These are phyloP conservation scores for Populus hybrid DNA, from an alignment of 441 rosid species.

Conservation along the genomic window DNA sequence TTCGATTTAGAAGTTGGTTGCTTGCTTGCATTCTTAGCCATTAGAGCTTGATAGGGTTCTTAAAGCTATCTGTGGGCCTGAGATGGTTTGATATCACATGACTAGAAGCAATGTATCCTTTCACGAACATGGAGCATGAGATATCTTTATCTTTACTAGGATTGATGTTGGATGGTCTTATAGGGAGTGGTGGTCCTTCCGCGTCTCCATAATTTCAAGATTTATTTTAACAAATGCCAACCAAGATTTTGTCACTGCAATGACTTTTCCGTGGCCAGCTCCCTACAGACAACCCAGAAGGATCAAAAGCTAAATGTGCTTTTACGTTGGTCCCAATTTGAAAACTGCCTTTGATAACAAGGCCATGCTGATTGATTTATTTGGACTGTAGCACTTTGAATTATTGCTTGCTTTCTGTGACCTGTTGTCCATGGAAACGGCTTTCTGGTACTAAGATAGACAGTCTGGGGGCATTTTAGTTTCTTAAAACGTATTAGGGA, in stretches of 20 bases:
- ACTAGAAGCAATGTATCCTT: slow-evolving; percentile 37
- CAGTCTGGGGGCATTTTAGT: slow-evolving; percentile 6
- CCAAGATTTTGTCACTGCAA: slow-evolving; percentile 27
- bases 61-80: slow-evolving; percentile 36
- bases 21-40: slow-evolving; percentile 39
- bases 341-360: slow-evolving; percentile 16
- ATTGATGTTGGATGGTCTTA: slow-evolving; percentile 29
- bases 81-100: slow-evolving; percentile 34
- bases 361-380: slow-evolving; percentile 15
- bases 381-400: slow-evolving; percentile 16
- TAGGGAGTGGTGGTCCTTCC: slow-evolving; percentile 35
- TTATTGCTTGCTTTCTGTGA: slow-evolving; percentile 27
- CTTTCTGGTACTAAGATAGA: neutral
- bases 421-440: slow-evolving; percentile 11
- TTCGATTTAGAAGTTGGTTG: slow-evolving; percentile 15
- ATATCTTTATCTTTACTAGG: slow-evolving; percentile 28
- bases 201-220: slow-evolving; percentile 21
- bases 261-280: slow-evolving; percentile 23
- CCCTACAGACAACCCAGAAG: slow-evolving; percentile 19
- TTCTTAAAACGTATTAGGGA: neutral
- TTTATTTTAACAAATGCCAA: slow-evolving; percentile 28
- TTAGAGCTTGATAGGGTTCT: slow-evolving; percentile 26
- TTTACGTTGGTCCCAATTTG: slow-evolving; percentile 28
- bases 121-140: slow-evolving; percentile 36
- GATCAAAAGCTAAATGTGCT: slow-evolving; percentile 18